phyloP scores from a whole-genome alignment of 768 basidiomycete genomes.

The Kwoniella heveanensis region DNA sequence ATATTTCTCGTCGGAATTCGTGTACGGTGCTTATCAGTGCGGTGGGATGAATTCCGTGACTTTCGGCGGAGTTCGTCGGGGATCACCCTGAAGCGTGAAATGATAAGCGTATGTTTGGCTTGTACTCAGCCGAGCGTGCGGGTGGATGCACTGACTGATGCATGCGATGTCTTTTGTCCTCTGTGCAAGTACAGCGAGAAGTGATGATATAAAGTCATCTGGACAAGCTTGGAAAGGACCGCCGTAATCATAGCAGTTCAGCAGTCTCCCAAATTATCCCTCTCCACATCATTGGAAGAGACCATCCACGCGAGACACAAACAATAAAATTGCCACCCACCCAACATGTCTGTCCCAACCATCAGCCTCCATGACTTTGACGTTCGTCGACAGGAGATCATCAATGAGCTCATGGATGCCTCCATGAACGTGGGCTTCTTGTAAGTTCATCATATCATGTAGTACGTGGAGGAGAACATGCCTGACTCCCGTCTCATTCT shows the following conservation, averaged over 20 bases:
- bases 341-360: slow-evolving; percentile 30
- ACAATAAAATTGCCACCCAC: too few species aligned
- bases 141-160: too few species aligned
- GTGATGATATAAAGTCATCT: neutral
- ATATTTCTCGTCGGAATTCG: too few species aligned
- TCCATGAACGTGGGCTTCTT: slow-evolving; percentile 48
- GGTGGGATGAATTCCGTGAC: neutral
- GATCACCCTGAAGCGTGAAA: neutral
- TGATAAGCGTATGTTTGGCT: neutral
- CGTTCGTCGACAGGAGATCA: slow-evolving; percentile 42
- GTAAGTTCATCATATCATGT: slow-evolving; percentile 23
- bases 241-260: neutral
- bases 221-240: too few species aligned
- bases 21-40: neutral
- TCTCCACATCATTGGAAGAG: too few species aligned
- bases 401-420: slow-evolving; percentile 37
- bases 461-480: too few species aligned
- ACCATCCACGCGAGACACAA: too few species aligned
- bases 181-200: too few species aligned
- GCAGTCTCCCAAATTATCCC: too few species aligned
- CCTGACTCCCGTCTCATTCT: neutral
- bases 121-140: too few species aligned
- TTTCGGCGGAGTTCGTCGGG: slow-evolving; percentile 3
- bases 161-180: too few species aligned
- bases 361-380: slow-evolving; percentile 48